Base-by-base conservation (phyloP, 2,329 filamentous ascomycete genomes). In the Xylaria sp. region DNA sequence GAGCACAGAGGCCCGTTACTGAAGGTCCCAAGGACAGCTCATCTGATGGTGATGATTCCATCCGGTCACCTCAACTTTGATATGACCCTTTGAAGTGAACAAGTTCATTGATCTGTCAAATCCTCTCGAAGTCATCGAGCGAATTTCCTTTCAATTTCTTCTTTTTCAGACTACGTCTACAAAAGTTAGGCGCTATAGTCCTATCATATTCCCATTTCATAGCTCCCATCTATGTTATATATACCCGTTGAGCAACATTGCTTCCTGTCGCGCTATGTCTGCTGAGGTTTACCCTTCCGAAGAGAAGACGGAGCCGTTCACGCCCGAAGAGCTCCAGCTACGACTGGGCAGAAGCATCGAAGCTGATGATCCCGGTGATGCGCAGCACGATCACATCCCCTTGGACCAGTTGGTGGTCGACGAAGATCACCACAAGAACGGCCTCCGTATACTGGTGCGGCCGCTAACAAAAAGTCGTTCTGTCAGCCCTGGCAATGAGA, bases 241-340 rank as follows among this genome's bases (percentile, higher is more conserved):
- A 44, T 60, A 52, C 58, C 25, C 32, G 37, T 55, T 65, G 56
- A 55, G 37, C 61, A 57, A 34, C 51, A 63, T 67, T 65, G 65
- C 69, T 73, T 63, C 70, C 65, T 48, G 51, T 69, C 58, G 66
- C 70, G 74, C 74, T 75, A 88, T 88, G 86, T 81, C 80, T 74
- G 81, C 80, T 74, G 84, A 87, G 72, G 78, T 81, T 72, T 83
- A 78, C 73, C 77, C 78, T 59, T 82, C 82, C 32, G 81, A 84
- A 78, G 86, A 89, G 80, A 85, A 83, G 78, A 89, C 87, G 56
- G 86, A 89, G 79, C 86, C 87, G 10, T 87, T 88, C 73, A 87
- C 87, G 10, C 82, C 87, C 71, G 84, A 85, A 59, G 86, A 89
- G 77, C 83, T 88, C 71, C 83, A 87, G 60, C 79, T 83, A 32